Conservation (phyloP, 2,329 filamentous ascomycete species). For the Stagonosporopsis cucurbitacearum region DNA sequence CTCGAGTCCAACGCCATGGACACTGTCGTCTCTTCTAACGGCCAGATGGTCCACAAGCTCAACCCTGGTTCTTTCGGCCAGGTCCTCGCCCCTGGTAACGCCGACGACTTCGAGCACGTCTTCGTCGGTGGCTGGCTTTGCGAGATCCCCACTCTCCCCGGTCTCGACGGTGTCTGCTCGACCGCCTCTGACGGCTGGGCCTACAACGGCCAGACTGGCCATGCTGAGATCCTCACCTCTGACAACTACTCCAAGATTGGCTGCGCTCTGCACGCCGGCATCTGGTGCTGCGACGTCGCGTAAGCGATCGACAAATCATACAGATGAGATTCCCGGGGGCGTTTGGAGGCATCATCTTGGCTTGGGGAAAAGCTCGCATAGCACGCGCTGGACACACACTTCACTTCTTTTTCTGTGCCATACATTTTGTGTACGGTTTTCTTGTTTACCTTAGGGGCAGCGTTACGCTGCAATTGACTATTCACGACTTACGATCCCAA, state of each 20-base stretch:
- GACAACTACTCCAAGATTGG: conserved; percentile 40
- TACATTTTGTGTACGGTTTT: conserved; percentile 32
- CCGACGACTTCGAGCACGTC: conserved; percentile 35
- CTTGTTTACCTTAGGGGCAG: conserved; percentile 24
- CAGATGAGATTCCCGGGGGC: conserved; percentile 15
- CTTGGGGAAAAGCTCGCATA: conserved; percentile 20
- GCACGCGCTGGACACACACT: conserved; percentile 14
- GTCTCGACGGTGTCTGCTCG: conserved; percentile 35
- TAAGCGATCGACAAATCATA: conserved; percentile 23
- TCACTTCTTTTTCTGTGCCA: conserved; percentile 24
- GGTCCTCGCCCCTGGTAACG: conserved; percentile 38
- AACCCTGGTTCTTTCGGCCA: conserved; percentile 38
- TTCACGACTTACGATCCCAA: conserved; percentile 23
- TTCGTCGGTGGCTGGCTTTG: conserved; percentile 48
- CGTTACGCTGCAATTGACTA: conserved; percentile 19
- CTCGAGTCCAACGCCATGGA: conserved; percentile 39
- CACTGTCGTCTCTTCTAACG: conserved; percentile 32
- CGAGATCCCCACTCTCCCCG: conserved; percentile 37
- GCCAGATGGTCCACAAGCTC: conserved; percentile 43
- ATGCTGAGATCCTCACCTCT: conserved; percentile 41
- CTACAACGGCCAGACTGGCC: conserved; percentile 41
- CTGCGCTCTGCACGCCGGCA: conserved; percentile 30
- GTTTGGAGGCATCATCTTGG: conserved; percentile 16
- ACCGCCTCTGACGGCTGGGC: conserved; percentile 35
- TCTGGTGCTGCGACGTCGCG: conserved; percentile 44